Evolutionary conservation across 441 rosid genomes (phyloP), one percentile per base, ranked within the genome.

Genomic region (Populus hybrid): DNA sequence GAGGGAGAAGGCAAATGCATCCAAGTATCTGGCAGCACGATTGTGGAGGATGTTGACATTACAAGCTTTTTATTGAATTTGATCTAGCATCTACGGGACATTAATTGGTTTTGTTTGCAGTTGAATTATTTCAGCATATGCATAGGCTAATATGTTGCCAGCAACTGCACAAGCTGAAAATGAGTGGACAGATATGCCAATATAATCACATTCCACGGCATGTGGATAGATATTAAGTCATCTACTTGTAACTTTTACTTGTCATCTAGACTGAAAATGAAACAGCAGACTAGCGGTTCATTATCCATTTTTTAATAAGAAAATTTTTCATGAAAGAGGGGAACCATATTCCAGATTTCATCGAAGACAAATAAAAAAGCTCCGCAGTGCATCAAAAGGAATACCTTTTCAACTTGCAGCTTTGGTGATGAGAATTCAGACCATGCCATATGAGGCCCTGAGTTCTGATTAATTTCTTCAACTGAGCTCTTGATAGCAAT

Each of bases 401-500:
- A 75, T 84, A 90, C 96, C 96, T 85, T 86, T 16, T 83, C 86
- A 75, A 77, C 79, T 75, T 81, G 90, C 79, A 79, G 82, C 78
- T 86, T 80, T 63, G 81, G 84, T 64, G 85, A 81, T 59, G 86
- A 77, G 65, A 87, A 80, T 68, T 83, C 84, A 78, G 82, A 82
- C 81, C 79, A 83, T 77, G 82, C 80, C 68, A 78, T 78, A 82
- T 71, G 81, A 50, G 78, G 69, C 66, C 82, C 83, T 71, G 63
- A 82, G 76, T 72, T 76, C 76, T 46, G 75, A 78, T 83, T 83
- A 78, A 78, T 75, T 67, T 73, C 82, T 75, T 63, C 71, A 66
- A 63, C 61, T 42, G 32, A 79, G 75, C 75, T 76, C 81, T 79
- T 74, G 70, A 76, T 72, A 61, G 77, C 76, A 86, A 82, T 83